These are phyloP conservation scores for Myriosclerotinia duriaeana DNA, from an alignment of 2,329 filamentous ascomycete species.

Conservation along the genomic window DNA sequence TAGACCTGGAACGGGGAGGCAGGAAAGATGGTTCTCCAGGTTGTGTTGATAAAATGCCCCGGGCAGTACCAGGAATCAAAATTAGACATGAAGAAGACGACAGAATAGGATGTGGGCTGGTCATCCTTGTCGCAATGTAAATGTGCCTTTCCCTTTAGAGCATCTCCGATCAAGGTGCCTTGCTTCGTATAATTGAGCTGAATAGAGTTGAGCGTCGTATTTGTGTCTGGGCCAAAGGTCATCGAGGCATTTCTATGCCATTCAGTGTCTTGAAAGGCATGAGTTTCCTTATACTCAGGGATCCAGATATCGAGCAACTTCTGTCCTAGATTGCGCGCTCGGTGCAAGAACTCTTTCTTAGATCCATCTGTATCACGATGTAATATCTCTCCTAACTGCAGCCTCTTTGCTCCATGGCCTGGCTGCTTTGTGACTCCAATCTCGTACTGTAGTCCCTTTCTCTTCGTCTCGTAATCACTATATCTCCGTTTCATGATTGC, in stretches of 20 bases:
- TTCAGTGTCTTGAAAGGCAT: background rate
- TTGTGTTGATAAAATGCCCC: slow-evolving; percentile 1
- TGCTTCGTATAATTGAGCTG: slow-evolving; percentile 1
- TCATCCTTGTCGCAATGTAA: slow-evolving; percentile 1
- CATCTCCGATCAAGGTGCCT: background rate
- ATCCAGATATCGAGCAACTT: slow-evolving; percentile 5
- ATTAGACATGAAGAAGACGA: slow-evolving; percentile 12
- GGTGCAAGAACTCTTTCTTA: background rate
- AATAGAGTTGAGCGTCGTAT: background rate
- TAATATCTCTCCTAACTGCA: background rate
- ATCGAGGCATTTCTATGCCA: slow-evolving; percentile 1
- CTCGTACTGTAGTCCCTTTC: background rate
- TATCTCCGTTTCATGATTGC: background rate
- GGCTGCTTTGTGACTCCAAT: background rate
- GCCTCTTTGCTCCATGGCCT: background rate
- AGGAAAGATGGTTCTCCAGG: background rate
- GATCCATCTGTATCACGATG: background rate
- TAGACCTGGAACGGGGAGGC: background rate
- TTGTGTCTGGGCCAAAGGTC: background rate
- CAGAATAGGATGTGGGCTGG: slow-evolving; percentile 6
- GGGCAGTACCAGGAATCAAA: background rate
- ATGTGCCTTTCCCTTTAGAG: background rate
- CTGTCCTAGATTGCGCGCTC: background rate
- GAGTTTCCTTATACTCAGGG: background rate
- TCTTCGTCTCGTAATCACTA: background rate